Percentiles rank a stretch among this genome's conserved stretches.
Evolutionary conservation across 768 basidiomycete species (phyloP).

Genomic region (Grammothele lineata): DNA sequence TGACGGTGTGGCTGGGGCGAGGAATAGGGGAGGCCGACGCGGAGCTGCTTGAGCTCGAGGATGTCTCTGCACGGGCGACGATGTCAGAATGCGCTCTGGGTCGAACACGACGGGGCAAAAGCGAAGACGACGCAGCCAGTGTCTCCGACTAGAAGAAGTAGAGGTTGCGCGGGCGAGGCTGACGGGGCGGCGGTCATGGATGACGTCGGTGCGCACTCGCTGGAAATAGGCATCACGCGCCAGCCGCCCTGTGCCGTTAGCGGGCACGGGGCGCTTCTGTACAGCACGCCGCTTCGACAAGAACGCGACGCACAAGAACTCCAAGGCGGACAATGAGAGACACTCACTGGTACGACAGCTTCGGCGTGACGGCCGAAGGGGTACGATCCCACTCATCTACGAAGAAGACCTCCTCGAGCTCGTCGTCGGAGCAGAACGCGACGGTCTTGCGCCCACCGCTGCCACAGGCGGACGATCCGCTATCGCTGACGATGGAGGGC

Average conservation of each 20-base stretch:
- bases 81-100: too few relatives aligned
- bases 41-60: slow-evolving; percentile 67
- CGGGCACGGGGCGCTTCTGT: neutral
- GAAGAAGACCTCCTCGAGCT: slow-evolving; percentile 52
- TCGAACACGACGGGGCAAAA: too few relatives aligned
- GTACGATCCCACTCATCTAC: slow-evolving; percentile 83
- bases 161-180: too few relatives aligned
- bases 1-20: slow-evolving; percentile 18
- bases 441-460: slow-evolving; percentile 47
- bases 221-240: neutral
- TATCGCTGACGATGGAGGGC: slow-evolving; percentile 9
- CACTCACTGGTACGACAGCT: slow-evolving; percentile 65
- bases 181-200: slow-evolving; percentile 6
- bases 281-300: too few relatives aligned
- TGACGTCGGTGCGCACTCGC: slow-evolving; percentile 9
- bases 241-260: neutral
- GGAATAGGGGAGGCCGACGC: slow-evolving; percentile 54
- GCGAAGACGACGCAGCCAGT: too few relatives aligned
- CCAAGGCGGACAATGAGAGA: neutral
- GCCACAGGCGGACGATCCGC: slow-evolving; percentile 1
- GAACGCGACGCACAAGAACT: too few relatives aligned
- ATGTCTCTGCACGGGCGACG: slow-evolving; percentile 18
- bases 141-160: too few relatives aligned
- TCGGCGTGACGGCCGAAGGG: slow-evolving; percentile 58
- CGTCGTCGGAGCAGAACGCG: slow-evolving; percentile 50